phyloP scores from a whole-genome alignment of 495 filamentous ascomycete genomes.

The Aspergillus nidulans region DNA sequence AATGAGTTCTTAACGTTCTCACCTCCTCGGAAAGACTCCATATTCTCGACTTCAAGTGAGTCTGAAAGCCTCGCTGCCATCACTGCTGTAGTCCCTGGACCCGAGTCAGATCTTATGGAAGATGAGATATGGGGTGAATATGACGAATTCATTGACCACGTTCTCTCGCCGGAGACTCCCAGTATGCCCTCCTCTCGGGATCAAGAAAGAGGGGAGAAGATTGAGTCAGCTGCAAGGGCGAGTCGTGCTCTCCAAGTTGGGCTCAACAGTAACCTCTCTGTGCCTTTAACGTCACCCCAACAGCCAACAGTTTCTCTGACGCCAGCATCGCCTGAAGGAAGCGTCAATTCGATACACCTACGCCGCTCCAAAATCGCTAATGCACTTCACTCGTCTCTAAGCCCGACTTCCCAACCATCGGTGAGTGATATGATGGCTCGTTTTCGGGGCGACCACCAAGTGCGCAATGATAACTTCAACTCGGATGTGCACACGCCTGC shows the following conservation, averaged over 20 bases:
- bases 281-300: constrained; percentile 7
- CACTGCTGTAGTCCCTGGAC: constrained; percentile 58
- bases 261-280: constrained; percentile 20
- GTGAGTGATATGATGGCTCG: constrained; percentile 37
- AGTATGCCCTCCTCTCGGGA: constrained; percentile 11
- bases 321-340: constrained; percentile 25
- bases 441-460: constrained; percentile 23
- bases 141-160: constrained; percentile 79
- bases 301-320: constrained; percentile 20
- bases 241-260: constrained; percentile 40
- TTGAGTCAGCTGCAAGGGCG: constrained; percentile 39
- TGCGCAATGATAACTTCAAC: background rate
- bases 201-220: constrained; percentile 20
- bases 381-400: constrained; percentile 36
- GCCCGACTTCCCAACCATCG: constrained; percentile 38
- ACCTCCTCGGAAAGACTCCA: constrained; percentile 64
- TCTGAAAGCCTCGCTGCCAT: constrained; percentile 57
- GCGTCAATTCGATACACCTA: constrained; percentile 33
- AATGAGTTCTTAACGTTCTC: constrained; percentile 70
- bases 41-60: constrained; percentile 63
- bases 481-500: constrained; percentile 2
- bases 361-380: constrained; percentile 40
- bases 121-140: constrained; percentile 97
- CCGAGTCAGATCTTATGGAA: constrained; percentile 56
- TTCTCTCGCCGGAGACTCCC: constrained; percentile 50